These are phyloP conservation scores for Boletales sp. DNA, from an alignment of 768 basidiomycete genomes.

Conservation along the genomic window DNA sequence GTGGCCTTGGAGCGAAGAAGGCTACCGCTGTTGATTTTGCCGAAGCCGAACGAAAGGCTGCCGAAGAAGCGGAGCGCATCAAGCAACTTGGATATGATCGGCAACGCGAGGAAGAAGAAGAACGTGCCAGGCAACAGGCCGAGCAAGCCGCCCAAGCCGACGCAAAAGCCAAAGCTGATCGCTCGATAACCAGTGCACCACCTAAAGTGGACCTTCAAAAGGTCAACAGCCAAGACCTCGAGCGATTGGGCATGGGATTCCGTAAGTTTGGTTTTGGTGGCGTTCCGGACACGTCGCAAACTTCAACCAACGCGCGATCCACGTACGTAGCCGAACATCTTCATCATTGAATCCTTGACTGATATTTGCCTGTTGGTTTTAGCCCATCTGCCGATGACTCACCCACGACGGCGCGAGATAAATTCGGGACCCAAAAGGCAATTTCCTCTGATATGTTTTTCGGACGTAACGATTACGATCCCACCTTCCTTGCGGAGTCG, in stretches of 20 bases:
- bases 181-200: conserved; percentile 21
- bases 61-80: conserved; percentile 89
- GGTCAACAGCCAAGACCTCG: conserved; percentile 47
- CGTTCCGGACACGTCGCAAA: conserved; percentile 60
- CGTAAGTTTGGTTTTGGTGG: conserved; percentile 82
- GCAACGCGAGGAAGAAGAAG: conserved; percentile 79
- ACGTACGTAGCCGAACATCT: conserved; percentile 25
- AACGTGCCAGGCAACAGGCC: conserved; percentile 61
- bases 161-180: conserved; percentile 29
- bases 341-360: not conserved
- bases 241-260: conserved; percentile 66
- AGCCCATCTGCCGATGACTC: conserved; percentile 47
- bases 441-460: conserved; percentile 99
- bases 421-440: conserved; percentile 89
- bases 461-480: conserved; percentile 84
- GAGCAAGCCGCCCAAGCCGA: conserved; percentile 37
- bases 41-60: conserved; percentile 85
- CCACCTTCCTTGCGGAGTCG: conserved; percentile 65
- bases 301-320: conserved; percentile 45
- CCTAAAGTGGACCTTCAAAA: conserved; percentile 33
- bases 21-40: conserved; percentile 86
- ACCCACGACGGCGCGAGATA: conserved; percentile 80
- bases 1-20: conserved; percentile 84
- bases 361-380: not conserved
- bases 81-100: conserved; percentile 91